Percentiles rank a stretch among this genome's conserved stretches.
Conservation (phyloP, 768 basidiomycete genomes). For the Myochromella boudieri region DNA sequence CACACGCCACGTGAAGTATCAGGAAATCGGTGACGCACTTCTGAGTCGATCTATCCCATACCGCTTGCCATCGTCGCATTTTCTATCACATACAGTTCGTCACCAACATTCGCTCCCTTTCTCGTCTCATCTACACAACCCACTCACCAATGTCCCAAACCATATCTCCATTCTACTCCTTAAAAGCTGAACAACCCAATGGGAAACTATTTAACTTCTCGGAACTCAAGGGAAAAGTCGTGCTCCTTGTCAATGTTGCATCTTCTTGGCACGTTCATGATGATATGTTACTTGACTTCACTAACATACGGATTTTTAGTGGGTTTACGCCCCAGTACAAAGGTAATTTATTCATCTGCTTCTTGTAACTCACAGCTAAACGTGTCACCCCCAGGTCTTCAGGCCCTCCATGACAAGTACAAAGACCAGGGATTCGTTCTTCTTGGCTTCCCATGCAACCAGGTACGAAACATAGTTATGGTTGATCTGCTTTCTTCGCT, state of each 20-base stretch:
- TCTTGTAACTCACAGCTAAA: not conserved
- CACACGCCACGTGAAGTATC: constrained; percentile 11
- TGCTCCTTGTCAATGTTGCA: constrained; percentile 77
- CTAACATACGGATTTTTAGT: constrained; percentile 32
- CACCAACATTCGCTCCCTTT: constrained; percentile 1
- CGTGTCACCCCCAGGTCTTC: constrained; percentile 54
- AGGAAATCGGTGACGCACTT: not conserved
- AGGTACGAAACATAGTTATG: constrained; percentile 37
- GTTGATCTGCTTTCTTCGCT: not conserved
- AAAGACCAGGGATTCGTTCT: constrained; percentile 74
- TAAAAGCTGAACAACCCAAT: constrained; percentile 64
- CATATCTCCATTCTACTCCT: constrained; percentile 53
- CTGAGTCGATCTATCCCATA: too few relatives aligned
- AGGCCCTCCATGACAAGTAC: constrained; percentile 79
- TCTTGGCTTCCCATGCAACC: constrained; percentile 92
- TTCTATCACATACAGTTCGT: not conserved
- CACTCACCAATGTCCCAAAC: too few relatives aligned
- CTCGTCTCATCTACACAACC: constrained; percentile 1
- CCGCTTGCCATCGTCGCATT: not conserved
- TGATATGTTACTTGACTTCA: not conserved
- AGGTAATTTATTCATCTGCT: constrained; percentile 33
- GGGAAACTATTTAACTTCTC: constrained; percentile 60
- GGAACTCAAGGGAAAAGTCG: constrained; percentile 73
- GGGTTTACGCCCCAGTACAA: constrained; percentile 85
- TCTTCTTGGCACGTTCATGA: constrained; percentile 61